Percentiles rank a stretch among this genome's conserved stretches.
These are phyloP conservation scores for Sordaria brevicollis DNA, from an alignment of 495 filamentous ascomycete species.

Conservation along the genomic window DNA sequence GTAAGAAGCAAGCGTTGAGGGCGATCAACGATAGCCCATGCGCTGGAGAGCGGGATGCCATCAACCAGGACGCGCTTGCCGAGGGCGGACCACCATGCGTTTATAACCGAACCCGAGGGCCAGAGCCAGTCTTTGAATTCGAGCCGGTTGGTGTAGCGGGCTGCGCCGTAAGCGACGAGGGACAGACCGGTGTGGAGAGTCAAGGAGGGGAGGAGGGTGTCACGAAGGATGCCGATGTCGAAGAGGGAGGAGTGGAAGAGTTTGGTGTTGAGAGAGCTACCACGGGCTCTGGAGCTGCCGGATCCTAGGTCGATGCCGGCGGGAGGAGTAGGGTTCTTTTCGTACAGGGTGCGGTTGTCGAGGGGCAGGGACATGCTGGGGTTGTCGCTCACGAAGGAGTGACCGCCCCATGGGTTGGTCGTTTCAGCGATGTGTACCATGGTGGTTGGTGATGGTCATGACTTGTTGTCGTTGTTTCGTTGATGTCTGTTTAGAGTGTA, in stretches of 20 bases:
- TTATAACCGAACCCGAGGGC: constrained; percentile 42
- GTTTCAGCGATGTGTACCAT: neutral
- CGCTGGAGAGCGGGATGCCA: constrained; percentile 27
- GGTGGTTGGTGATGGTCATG: constrained; percentile 5
- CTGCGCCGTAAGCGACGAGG: constrained; percentile 35
- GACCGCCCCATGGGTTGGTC: constrained; percentile 9
- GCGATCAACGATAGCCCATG: constrained; percentile 35
- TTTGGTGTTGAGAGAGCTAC: neutral
- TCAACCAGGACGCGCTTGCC: constrained; percentile 32
- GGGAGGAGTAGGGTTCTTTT: too few species aligned
- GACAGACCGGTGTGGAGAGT: constrained; percentile 35
- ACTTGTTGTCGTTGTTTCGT: neutral
- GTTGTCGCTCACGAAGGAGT: neutral
- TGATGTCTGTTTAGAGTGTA: neutral
- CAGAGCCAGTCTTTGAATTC: constrained; percentile 51
- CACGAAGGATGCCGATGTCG: constrained; percentile 37
- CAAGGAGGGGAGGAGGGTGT: constrained; percentile 41
- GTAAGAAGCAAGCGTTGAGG: constrained; percentile 41
- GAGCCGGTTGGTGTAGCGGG: constrained; percentile 36
- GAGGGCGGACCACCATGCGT: constrained; percentile 50
- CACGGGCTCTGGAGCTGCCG: too few species aligned
- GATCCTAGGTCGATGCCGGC: too few species aligned
- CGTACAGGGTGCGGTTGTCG: neutral
- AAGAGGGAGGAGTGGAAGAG: constrained; percentile 26
- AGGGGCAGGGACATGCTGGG: neutral